Evolutionary conservation across 2,329 filamentous ascomycete genomes (phyloP), one percentile per base, ranked within the genome.

Genomic region (Fusarium mundagurra): DNA sequence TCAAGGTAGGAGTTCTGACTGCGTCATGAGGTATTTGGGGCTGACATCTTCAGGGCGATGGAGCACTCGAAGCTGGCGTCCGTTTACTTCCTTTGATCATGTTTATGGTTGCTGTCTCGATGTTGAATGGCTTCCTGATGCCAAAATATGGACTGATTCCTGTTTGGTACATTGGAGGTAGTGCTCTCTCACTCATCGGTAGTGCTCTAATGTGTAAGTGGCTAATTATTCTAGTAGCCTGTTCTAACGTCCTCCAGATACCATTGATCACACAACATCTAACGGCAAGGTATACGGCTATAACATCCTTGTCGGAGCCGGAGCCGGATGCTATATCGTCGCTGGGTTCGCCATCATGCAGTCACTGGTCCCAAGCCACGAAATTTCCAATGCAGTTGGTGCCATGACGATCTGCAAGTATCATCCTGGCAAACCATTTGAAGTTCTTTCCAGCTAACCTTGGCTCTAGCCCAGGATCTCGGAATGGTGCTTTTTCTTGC

Each of bases 21-120:
- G 3, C 4, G 0, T 1, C 13, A 3, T 7, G 20, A 2, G 3
- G 4, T 5, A 18, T 17, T 1, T 1, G 1, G 14, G 17, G 29
- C 39, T 65, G 2, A 65, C 12, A 17, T 7, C 0, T 3, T 6
- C 1, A 65, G 63, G 63, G 63, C 2, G 63, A 65, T 7, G 58
- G 47, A 6, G 45, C 63, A 1, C 63, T 65, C 10, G 58, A 65
- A 1, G 39, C 63, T 4, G 63, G 63, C 0, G 13, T 63, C 5
- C 45, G 63, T 2, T 5, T 65, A 3, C 58, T 65, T 0, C 58
- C 63, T 0, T 11, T 65, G 1, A 50, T 65, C 0, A 62, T 65
- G 20, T 44, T 34, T 1, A 54, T 65, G 63, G 48, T 65, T 6
- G 4, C n/a, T 6, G 8, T 44, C 4, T 53, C 63, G 1, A 63